A percentile compares a stretch with the other conserved stretches of the same genome.
These are phyloP conservation scores for Boletales sp. DNA, from an alignment of 768 basidiomycete genomes.

Conservation along the genomic window DNA sequence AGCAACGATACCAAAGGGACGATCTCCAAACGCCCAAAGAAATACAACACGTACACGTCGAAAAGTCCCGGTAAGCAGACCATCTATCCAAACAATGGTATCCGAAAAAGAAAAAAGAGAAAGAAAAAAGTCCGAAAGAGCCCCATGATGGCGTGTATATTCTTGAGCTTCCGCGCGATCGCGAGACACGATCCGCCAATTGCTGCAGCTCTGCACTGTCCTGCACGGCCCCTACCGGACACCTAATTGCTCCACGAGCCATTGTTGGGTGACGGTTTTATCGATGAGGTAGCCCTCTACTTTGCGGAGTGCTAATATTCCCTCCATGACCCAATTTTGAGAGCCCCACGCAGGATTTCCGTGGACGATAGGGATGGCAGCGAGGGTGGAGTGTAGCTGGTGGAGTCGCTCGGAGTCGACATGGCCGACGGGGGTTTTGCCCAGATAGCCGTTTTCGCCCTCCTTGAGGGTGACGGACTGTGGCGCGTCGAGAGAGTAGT, in stretches of 20 bases:
- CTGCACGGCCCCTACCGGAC: conserved; percentile 8
- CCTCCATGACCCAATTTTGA: conserved; percentile 32
- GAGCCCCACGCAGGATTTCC: conserved; percentile 28
- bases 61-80: conserved; percentile 20
- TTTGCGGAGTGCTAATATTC: conserved; percentile 25
- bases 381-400: conserved; percentile 26
- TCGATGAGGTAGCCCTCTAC: conserved; percentile 28
- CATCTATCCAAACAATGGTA: conserved; percentile 19
- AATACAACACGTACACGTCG: conserved; percentile 22
- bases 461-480: conserved; percentile 31
- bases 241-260: conserved; percentile 27
- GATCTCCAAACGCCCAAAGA: conserved; percentile 16
- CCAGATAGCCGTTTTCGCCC: conserved; percentile 27
- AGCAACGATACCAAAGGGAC: conserved; percentile 5
- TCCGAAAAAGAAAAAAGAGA: conserved; percentile 13
- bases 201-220: too few relatives aligned
- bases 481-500: conserved; percentile 30
- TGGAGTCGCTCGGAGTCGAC: conserved; percentile 30
- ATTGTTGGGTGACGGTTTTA: conserved; percentile 27
- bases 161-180: neutral
- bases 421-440: conserved; percentile 20
- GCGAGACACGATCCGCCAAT: too few relatives aligned
- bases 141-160: too few relatives aligned
- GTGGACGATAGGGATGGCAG: conserved; percentile 21
- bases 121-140: too few relatives aligned